Conservation (phyloP, 768 basidiomycete genomes). For the Rhizopogon vinicolor region DNA sequence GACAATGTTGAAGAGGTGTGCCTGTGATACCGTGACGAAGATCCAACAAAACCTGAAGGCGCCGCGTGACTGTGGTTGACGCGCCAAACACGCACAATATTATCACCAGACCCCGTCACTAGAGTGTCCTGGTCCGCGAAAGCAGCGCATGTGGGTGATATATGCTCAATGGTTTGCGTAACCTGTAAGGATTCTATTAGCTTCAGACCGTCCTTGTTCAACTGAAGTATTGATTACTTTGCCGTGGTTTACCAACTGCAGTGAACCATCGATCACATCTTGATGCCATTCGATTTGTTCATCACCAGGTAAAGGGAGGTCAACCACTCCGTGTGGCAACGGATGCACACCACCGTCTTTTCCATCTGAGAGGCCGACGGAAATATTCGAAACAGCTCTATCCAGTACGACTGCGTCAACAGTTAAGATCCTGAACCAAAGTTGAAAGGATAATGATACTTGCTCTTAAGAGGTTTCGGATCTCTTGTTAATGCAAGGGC, state of each 20-base stretch:
- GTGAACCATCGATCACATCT: slow-evolving; percentile 36
- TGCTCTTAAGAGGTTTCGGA: slow-evolving; percentile 54
- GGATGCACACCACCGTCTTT: slow-evolving; percentile 58
- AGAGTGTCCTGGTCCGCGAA: slow-evolving; percentile 74
- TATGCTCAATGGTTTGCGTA: slow-evolving; percentile 73
- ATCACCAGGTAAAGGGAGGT: slow-evolving; percentile 53
- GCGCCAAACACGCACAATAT: slow-evolving; percentile 83
- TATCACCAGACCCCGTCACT: slow-evolving; percentile 77
- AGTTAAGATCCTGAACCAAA: neutral
- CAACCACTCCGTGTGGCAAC: slow-evolving; percentile 53
- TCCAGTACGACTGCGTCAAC: slow-evolving; percentile 35
- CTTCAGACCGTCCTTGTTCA: neutral
- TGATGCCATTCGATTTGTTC: slow-evolving; percentile 70
- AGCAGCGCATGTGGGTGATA: slow-evolving; percentile 65
- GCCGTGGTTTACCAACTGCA: slow-evolving; percentile 60
- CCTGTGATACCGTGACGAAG: slow-evolving; percentile 12
- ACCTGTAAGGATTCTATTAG: slow-evolving; percentile 35
- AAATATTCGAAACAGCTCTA: slow-evolving; percentile 36
- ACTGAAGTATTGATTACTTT: slow-evolving; percentile 36
- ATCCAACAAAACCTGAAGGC: slow-evolving; percentile 17
- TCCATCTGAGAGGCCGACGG: slow-evolving; percentile 36
- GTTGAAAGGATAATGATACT: neutral
- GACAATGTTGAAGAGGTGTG: slow-evolving; percentile 25
- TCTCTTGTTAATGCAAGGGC: slow-evolving; percentile 62
- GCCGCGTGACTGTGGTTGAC: slow-evolving; percentile 33